Evolutionary conservation across 2,329 filamentous ascomycete species (phyloP).

Genomic region (Penicillium sp.): DNA sequence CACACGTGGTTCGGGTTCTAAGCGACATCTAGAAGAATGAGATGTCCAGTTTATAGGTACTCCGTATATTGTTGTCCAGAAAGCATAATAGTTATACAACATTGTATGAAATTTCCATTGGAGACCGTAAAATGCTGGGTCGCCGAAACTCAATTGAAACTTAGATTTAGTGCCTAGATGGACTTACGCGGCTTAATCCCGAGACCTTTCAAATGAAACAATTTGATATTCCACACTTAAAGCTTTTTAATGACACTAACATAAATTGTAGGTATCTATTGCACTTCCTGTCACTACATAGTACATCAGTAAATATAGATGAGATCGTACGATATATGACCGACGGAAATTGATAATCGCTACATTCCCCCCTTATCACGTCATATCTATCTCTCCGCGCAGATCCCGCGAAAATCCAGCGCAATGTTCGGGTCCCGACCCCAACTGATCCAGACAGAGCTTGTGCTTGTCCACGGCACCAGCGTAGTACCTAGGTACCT

Average conservation of each 20-base stretch:
- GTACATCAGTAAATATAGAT: background rate
- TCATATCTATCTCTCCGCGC: background rate
- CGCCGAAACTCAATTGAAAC: conserved; percentile 1
- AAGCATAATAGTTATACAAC: background rate
- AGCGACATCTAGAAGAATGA: background rate
- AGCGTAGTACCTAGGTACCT: too few species aligned
- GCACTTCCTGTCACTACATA: background rate
- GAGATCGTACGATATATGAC: conserved; percentile 2
- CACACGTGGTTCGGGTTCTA: background rate
- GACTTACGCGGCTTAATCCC: background rate
- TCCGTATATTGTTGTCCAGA: too few species aligned
- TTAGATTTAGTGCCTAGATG: background rate
- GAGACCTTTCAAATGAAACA: background rate
- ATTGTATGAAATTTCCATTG: background rate
- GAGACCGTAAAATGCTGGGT: background rate
- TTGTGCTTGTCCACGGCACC: background rate
- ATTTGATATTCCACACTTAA: background rate
- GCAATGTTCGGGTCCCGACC: background rate
- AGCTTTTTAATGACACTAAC: background rate
- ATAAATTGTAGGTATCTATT: background rate
- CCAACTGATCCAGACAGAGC: background rate
- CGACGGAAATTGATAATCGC: conserved; percentile 5
- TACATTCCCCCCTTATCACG: conserved; percentile 9
- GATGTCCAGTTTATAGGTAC: too few species aligned
- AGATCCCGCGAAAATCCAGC: background rate